Evolutionary conservation across 345 rosid species (phyloP).

Genomic region (sweet orange (Citrus sinensis)): DNA sequence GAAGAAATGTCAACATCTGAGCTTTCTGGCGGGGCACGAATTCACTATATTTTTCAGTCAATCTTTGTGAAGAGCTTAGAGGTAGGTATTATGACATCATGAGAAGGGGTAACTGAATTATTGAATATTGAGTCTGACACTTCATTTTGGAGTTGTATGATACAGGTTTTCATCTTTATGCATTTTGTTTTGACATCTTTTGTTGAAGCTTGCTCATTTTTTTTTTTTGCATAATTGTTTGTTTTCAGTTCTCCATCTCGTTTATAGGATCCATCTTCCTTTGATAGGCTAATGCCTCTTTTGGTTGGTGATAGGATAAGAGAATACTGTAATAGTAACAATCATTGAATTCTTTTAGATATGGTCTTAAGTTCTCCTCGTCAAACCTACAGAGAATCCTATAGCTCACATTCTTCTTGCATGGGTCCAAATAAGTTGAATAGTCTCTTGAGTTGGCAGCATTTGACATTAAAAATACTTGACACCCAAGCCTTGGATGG

Average conservation of each 20-base stretch:
- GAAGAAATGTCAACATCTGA: slow-evolving; percentile 92
- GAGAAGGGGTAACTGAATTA: background rate
- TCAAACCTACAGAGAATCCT: background rate
- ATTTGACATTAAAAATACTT: background rate
- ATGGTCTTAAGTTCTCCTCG: background rate
- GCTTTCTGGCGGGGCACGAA: slow-evolving; percentile 93
- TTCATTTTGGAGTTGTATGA: background rate
- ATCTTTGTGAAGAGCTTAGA: slow-evolving; percentile 88
- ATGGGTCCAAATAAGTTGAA: background rate
- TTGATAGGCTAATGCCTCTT: background rate
- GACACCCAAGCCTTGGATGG: background rate
- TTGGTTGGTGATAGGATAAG: background rate
- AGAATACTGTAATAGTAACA: background rate
- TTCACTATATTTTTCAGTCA: slow-evolving; percentile 85
- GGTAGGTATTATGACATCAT: slow-evolving; percentile 38
- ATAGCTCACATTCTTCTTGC: background rate
- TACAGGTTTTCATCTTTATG: background rate
- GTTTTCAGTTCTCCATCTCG: background rate
- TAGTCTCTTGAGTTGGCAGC: background rate
- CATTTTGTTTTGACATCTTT: background rate
- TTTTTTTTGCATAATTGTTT: background rate
- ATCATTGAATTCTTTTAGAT: background rate
- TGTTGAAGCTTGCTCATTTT: background rate
- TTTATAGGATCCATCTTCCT: background rate
- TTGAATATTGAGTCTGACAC: background rate